A percentile compares a stretch with the other conserved stretches of the same genome.
Conservation (phyloP, 257 asterid species). For the Cordia subcordata region DNA sequence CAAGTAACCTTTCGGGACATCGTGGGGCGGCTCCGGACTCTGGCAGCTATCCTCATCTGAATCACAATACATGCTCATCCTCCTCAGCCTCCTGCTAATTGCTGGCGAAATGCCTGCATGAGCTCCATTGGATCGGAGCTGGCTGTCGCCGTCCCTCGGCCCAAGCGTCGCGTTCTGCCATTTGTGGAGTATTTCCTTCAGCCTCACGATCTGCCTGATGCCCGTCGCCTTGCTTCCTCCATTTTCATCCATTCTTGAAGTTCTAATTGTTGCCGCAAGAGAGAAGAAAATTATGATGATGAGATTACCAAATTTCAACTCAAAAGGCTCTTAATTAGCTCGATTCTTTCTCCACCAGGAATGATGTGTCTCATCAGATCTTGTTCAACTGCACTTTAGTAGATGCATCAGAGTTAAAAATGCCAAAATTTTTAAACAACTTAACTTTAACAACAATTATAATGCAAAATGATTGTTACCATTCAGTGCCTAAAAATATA, state of each 20-base stretch:
- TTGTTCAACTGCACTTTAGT: background rate
- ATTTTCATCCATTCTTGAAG: background rate
- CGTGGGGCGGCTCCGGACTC: constrained; percentile 47
- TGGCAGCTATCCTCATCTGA: constrained; percentile 48
- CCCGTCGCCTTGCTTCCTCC: constrained; percentile 8
- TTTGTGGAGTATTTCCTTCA: constrained; percentile 12
- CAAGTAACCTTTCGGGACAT: constrained; percentile 45
- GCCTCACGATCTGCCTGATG: constrained; percentile 11
- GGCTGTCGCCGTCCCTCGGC: background rate
- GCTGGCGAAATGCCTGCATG: constrained; percentile 40
- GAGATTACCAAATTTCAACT: too few relatives aligned
- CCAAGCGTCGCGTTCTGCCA: constrained; percentile 10
- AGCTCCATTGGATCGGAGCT: background rate
- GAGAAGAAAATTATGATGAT: background rate
- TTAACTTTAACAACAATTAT: background rate
- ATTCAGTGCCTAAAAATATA: too few relatives aligned
- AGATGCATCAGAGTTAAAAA: background rate
- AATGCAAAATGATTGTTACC: background rate
- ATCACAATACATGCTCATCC: constrained; percentile 21
- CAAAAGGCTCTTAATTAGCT: too few relatives aligned
- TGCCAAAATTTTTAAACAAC: background rate
- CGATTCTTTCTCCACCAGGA: background rate
- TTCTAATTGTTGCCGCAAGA: background rate
- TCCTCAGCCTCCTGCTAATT: constrained; percentile 39
- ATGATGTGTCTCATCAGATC: background rate